These are phyloP conservation scores for Phylloporus rhodoxanthus DNA, from an alignment of 768 basidiomycete species.

Conservation along the genomic window DNA sequence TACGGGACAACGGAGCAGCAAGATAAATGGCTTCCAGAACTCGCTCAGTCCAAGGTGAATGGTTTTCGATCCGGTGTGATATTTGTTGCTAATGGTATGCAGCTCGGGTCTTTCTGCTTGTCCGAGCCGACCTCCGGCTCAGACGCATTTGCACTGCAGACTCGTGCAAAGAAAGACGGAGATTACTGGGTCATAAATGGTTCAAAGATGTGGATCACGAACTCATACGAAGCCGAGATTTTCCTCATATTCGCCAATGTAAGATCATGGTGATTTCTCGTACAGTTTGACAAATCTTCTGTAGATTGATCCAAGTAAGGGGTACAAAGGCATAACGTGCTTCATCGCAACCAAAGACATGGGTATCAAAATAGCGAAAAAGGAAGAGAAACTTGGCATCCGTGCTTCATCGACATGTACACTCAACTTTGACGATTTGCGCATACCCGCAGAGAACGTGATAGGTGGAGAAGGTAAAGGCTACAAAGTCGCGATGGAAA, in stretches of 20 bases:
- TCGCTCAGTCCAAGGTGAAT: constrained; percentile 69
- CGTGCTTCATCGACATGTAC: constrained; percentile 93
- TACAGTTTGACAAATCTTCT: neutral
- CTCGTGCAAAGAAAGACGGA: constrained; percentile 84
- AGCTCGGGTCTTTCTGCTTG: constrained; percentile 95
- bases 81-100: constrained; percentile 3
- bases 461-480: constrained; percentile 90
- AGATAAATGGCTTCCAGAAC: constrained; percentile 80
- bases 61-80: neutral
- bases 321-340: constrained; percentile 99
- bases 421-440: constrained; percentile 90
- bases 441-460: constrained; percentile 78
- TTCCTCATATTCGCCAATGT: constrained; percentile 96
- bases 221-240: constrained; percentile 86
- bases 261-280: constrained; percentile 17
- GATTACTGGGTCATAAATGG: constrained; percentile 86
- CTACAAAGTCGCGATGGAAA: constrained; percentile 96
- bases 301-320: constrained; percentile 80
- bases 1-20: constrained; percentile 83
- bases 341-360: constrained; percentile 95
- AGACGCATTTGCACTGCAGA: constrained; percentile 95
- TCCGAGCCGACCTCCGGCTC: constrained; percentile 92
- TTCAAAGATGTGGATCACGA: constrained; percentile 99
- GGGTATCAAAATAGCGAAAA: constrained; percentile 96
- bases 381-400: constrained; percentile 98